Evolutionary conservation across 371 early-diverging fungal genomes (phyloP).

Genomic region (Mucor piriformis): DNA sequence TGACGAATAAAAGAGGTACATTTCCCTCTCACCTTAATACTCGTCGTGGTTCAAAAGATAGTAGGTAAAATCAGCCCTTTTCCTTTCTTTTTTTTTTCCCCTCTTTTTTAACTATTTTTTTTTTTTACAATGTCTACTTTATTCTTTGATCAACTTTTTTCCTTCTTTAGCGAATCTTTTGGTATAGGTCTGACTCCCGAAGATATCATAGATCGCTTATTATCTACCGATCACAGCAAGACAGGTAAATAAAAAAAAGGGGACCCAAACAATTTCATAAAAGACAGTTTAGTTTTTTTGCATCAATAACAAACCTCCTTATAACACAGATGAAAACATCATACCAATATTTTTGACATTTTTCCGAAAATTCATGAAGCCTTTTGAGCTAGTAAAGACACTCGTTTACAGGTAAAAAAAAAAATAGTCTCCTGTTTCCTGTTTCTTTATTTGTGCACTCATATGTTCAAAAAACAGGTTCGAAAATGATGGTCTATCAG

Average conservation of each 20-base stretch:
- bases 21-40: constrained; percentile 13
- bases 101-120: constrained; percentile 17
- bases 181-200: constrained; percentile 42
- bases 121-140: constrained; percentile 6
- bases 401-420: constrained; percentile 45
- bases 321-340: constrained; percentile 39
- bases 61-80: constrained; percentile 30
- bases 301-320: background rate
- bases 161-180: constrained; percentile 38
- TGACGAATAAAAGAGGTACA: constrained; percentile 13
- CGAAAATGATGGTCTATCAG: constrained; percentile 33
- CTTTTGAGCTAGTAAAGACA: constrained; percentile 47
- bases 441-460: background rate
- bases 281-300: background rate
- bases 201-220: constrained; percentile 41
- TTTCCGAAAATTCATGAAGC: constrained; percentile 62
- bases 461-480: constrained; percentile 29
- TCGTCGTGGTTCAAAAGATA: constrained; percentile 48
- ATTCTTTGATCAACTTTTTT: constrained; percentile 3
- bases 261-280: background rate
- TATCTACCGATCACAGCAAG: constrained; percentile 27
- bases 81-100: constrained; percentile 7
- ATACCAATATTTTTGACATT: constrained; percentile 56
- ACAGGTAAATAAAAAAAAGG: constrained; percentile 24
- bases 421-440: background rate